These are phyloP conservation scores for Gnomoniopsis sp. DNA, from an alignment of 2,329 filamentous ascomycete genomes.

Conservation along the genomic window DNA sequence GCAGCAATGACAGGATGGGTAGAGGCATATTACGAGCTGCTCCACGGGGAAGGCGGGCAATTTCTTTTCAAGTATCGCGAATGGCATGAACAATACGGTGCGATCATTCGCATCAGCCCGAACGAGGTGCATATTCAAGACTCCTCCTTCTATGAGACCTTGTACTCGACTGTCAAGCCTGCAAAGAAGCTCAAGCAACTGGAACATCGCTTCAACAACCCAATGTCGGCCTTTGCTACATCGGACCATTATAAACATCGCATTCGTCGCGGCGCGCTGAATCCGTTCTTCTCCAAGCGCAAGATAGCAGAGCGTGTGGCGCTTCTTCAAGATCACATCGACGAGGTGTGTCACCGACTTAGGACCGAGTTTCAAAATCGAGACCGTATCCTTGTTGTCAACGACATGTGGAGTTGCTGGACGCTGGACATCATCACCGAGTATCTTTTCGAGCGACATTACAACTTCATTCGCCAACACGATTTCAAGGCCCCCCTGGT, in stretches of 20 bases:
- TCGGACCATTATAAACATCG: no score
- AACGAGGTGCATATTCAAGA: slow-evolving; percentile 16
- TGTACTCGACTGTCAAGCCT: slow-evolving; percentile 13
- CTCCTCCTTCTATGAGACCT: slow-evolving; percentile 5
- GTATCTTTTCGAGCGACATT: not conserved
- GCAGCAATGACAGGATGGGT: slow-evolving; percentile 37
- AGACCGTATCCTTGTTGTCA: not conserved
- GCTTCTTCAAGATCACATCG: no score
- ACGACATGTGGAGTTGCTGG: no score
- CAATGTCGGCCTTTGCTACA: no score
- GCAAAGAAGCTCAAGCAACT: slow-evolving; percentile 15
- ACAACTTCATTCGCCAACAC: not conserved
- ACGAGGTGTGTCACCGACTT: slow-evolving; percentile 2
- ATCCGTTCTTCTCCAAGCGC: no score
- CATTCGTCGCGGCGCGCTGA: no score
- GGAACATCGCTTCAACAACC: slow-evolving; percentile 14
- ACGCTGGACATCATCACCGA: not conserved
- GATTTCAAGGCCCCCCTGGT: not conserved
- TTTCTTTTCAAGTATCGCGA: slow-evolving; percentile 27
- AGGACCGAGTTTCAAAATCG: not conserved
- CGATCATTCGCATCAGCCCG: slow-evolving; percentile 19
- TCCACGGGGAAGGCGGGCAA: no score
- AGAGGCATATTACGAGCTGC: slow-evolving; percentile 41
- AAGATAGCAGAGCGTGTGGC: no score
- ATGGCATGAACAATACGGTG: slow-evolving; percentile 38